These are phyloP conservation scores for Plasmopara halstedii DNA, from an alignment of 352 stramenopile genomes.

Conservation along the genomic window DNA sequence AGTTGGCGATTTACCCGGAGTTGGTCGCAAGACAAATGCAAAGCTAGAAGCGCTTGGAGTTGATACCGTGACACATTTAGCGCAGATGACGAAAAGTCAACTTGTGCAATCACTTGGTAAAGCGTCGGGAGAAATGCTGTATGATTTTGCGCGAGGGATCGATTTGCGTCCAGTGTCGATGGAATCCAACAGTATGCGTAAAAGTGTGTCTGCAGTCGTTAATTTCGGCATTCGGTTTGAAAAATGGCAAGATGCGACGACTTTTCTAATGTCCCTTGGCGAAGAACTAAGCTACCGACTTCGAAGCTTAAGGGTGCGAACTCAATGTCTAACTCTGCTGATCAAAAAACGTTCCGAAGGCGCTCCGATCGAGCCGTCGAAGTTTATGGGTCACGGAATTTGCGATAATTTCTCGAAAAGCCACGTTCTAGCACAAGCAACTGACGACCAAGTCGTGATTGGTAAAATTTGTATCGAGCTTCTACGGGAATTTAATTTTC, in stretches of 20 bases:
- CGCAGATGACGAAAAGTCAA: slow-evolving; percentile 36
- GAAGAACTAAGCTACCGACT: slow-evolving; percentile 68
- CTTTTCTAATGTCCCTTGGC: slow-evolving; percentile 74
- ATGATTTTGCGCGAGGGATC: slow-evolving; percentile 63
- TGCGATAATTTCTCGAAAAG: slow-evolving; percentile 85
- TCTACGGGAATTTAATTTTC: slow-evolving; percentile 51
- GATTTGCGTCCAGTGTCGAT: slow-evolving; percentile 64
- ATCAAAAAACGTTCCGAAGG: slow-evolving; percentile 76
- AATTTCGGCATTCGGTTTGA: slow-evolving; percentile 90
- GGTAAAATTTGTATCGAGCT: slow-evolving; percentile 45
- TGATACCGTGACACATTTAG: slow-evolving; percentile 53
- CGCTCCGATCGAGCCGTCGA: slow-evolving; percentile 61
- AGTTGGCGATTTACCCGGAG: slow-evolving; percentile 73
- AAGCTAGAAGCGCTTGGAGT: slow-evolving; percentile 72
- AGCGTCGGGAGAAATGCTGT: slow-evolving; percentile 63
- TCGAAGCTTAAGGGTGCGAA: slow-evolving; percentile 41
- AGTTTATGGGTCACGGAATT: slow-evolving; percentile 83
- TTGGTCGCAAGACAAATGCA: slow-evolving; percentile 48
- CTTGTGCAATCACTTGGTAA: slow-evolving; percentile 61
- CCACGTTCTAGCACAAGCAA: slow-evolving; percentile 46
- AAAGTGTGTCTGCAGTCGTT: slow-evolving; percentile 88
- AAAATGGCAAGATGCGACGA: slow-evolving; percentile 56
- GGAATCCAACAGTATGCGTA: slow-evolving; percentile 64
- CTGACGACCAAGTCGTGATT: slow-evolving; percentile 47
- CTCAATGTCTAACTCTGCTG: slow-evolving; percentile 68